phyloP scores from a whole-genome alignment of 768 basidiomycete genomes.

The Boletellus sp. region DNA sequence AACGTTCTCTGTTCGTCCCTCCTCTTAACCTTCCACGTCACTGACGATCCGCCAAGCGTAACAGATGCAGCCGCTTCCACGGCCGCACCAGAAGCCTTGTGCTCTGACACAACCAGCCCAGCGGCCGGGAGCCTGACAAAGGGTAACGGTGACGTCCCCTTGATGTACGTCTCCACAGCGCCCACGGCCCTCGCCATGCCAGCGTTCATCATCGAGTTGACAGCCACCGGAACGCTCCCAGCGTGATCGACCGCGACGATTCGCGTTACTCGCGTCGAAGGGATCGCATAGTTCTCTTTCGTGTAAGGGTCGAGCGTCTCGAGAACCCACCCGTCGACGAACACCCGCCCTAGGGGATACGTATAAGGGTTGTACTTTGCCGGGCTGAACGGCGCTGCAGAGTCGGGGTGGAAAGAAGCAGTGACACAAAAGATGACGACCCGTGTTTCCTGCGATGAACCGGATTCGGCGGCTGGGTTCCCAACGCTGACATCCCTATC shows the following conservation, averaged over 20 bases:
- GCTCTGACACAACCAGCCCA: constrained; percentile 55
- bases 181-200: constrained; percentile 69
- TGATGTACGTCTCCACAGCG: constrained; percentile 70
- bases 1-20: constrained; percentile 58
- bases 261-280: constrained; percentile 84
- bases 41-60: constrained; percentile 28
- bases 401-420: constrained; percentile 74
- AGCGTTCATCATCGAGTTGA: constrained; percentile 83
- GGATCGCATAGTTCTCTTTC: constrained; percentile 90
- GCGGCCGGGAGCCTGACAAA: constrained; percentile 65
- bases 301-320: constrained; percentile 97
- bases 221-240: constrained; percentile 77
- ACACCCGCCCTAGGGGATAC: constrained; percentile 75
- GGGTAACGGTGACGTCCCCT: constrained; percentile 60
- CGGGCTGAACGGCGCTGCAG: constrained; percentile 49
- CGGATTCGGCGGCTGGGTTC: constrained; percentile 21
- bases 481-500: constrained; percentile 39
- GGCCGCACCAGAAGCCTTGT: constrained; percentile 29
- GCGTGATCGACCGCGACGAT: constrained; percentile 84
- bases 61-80: constrained; percentile 35
- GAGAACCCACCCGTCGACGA: constrained; percentile 92
- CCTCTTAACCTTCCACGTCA: constrained; percentile 54
- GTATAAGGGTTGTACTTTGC: constrained; percentile 72
- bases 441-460: constrained; percentile 39
- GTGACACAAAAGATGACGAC: constrained; percentile 80